Evolutionary conservation across 139 green algal species (phyloP).

Genomic region (Astrephomene gubernaculifera): DNA sequence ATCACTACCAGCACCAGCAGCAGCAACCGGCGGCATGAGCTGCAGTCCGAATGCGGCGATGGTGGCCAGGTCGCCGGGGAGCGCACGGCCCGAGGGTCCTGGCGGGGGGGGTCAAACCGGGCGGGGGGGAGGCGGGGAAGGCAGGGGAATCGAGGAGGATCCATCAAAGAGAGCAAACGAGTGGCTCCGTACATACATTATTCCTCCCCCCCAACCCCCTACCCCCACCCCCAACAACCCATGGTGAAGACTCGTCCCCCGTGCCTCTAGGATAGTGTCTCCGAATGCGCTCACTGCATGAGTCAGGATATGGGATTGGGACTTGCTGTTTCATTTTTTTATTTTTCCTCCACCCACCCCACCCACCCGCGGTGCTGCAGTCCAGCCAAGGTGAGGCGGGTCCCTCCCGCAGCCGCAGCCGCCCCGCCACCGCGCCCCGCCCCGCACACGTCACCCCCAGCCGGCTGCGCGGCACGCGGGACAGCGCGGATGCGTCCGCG

Average conservation of each 20-base stretch:
- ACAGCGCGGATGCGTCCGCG: slow-evolving; percentile 66
- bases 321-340: too few relatives aligned
- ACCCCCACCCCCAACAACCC: too few relatives aligned
- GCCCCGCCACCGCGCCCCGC: slow-evolving; percentile 76
- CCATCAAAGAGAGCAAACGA: too few relatives aligned
- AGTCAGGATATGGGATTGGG: too few relatives aligned
- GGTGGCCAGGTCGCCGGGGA: slow-evolving; percentile 35
- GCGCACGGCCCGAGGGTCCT: slow-evolving; percentile 25
- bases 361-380: slow-evolving; percentile 54
- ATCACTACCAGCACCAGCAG: not conserved
- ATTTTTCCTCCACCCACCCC: not conserved
- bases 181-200: too few relatives aligned
- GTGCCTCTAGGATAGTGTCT: too few relatives aligned
- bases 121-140: too few relatives aligned
- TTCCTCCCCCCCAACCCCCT: too few relatives aligned
- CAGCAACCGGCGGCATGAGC: not conserved
- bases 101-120: not conserved
- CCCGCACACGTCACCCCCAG: slow-evolving; percentile 75
- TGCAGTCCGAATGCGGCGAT: slow-evolving; percentile 10
- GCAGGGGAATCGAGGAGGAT: too few relatives aligned
- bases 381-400: slow-evolving; percentile 59
- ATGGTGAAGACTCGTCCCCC: too few relatives aligned
- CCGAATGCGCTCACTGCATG: too few relatives aligned
- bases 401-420: slow-evolving; percentile 64
- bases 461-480: slow-evolving; percentile 67